Conservation (phyloP, 768 basidiomycete genomes). For the Mycena indigotica region DNA sequence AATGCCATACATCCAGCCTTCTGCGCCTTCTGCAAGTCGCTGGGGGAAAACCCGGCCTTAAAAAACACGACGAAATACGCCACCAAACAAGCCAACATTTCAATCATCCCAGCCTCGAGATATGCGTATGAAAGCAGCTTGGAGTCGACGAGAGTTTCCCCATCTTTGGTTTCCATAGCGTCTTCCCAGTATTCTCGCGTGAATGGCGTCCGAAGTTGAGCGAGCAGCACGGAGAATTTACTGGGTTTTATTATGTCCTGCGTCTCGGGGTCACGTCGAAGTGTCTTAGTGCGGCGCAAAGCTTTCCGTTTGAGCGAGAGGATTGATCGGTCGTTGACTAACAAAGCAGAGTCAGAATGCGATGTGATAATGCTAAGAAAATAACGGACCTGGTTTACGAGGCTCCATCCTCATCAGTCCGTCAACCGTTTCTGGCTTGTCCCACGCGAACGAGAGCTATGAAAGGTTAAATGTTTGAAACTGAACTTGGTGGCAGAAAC, state of each 20-base stretch:
- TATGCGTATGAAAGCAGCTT: constrained; percentile 69
- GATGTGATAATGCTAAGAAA: no score
- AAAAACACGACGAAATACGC: constrained; percentile 70
- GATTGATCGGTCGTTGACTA: constrained; percentile 61
- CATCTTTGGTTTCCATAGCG: constrained; percentile 50
- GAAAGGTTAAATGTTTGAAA: not conserved
- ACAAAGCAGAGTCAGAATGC: no score
- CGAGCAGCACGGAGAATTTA: constrained; percentile 38
- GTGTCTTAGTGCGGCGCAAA: constrained; percentile 55
- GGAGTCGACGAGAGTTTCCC: constrained; percentile 61
- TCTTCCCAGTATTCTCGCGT: constrained; percentile 64
- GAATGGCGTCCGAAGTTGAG: constrained; percentile 54
- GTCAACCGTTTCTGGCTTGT: constrained; percentile 64
- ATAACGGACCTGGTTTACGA: constrained; percentile 59
- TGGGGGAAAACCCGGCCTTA: constrained; percentile 62
- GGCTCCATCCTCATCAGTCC: constrained; percentile 69
- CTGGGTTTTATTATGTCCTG: constrained; percentile 46
- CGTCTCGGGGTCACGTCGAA: constrained; percentile 56
- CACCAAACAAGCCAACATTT: constrained; percentile 54
- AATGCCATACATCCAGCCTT: constrained; percentile 34
- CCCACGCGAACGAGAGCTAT: constrained; percentile 73
- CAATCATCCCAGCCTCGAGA: constrained; percentile 65
- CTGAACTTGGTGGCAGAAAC: constrained; percentile 21
- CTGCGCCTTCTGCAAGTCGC: constrained; percentile 56
- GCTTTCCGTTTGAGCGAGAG: constrained; percentile 57